Base-by-base conservation (phyloP, 306 rosid genomes). In the Luffa aegyptiaca region DNA sequence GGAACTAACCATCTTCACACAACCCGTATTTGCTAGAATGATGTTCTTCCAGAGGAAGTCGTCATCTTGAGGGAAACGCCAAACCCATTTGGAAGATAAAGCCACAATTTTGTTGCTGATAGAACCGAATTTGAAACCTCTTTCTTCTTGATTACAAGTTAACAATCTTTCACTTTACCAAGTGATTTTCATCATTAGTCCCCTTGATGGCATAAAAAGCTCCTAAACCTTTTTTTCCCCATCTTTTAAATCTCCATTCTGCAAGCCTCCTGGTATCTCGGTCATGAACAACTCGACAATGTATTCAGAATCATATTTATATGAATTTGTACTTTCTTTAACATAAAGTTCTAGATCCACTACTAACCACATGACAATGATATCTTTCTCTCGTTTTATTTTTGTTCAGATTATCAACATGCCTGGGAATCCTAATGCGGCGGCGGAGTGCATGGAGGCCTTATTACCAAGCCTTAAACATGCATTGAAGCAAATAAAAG, bases 351-450 rank as follows among this genome's bases (percentile, higher is more conserved):
- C 26, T 66, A 6, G 48, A 39, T 66, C 51, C 7, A 3, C 13
- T 10, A 39, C 49, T 17, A 18, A 44, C 57, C 21, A 20, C 51
- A 45, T 8, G 5, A 71, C 17, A 0, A 45, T 21, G 10, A 1
- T 0, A 17, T 42, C 69, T 51, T 79, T 63, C 55, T 7, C 31
- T 80, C 72, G 74, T 68, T 20, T 69, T 10, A 17, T 55, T 36
- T n/a, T 8, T 77, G 55, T 83, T 71, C 88, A 93, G 97, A 93
- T 93, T 71, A 89, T 94, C 83, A 92, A 94, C 91, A 94, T 94
- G 97, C 98, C 97, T 35, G 97, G 98, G 82, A 94, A 92, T 83
- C 97, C 98, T 7, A 92, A 94, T 79, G 98, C 97, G 10, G 98
- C 86, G 81, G 92, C 91, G 1, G 98, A 94, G 87, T 94, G 98